Evolutionary conservation across 768 basidiomycete genomes (phyloP), one percentile per base, ranked within the genome.

Genomic region (Pleurotus salmoneostramineus): DNA sequence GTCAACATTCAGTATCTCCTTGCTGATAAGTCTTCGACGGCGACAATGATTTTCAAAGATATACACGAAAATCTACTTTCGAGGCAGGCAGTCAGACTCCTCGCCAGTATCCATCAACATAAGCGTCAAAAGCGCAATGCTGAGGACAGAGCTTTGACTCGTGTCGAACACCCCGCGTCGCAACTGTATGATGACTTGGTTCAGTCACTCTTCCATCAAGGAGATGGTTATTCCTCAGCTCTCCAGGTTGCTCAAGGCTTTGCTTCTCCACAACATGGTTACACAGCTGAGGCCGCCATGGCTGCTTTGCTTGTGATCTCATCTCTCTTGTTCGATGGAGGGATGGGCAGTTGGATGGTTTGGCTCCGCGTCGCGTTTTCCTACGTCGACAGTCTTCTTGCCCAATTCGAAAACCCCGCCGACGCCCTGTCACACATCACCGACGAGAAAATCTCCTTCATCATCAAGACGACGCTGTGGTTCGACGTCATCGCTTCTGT

Each of bases 391-490:
- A 14, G 6, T 17, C 10, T 45, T 17, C 44, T 45, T 45, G 10
- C n/a, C 44, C 44, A 67, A 4, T 77, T 65, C 63, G 63, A 64
- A 34, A 74, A 77, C 27, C 76, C 80, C 6, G 71, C 72, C 55
- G 74, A 76, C 49, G 77, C 78, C 5, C 75, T 89, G 35, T 57
- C 21, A 8, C 17, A n/a, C 60, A 12, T 83, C 62, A 62, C 61
- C 66, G 49, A 52, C 17, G 78, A 75, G 76, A 83, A 74, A 72
- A 78, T 74, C 68, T 81, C 72, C 37, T 92, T 92, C 70, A 85
- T 93, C 66, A 79, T 92, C 72, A 91, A 91, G 70, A 88, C 91
- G 31, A 84, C 88, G 12, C 84, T 93, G 56, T 93, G 91, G 91
- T 91, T 93, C 68, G 50, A 51, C 2, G 50, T 35, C 36, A 37